Conservation (phyloP, 2,329 filamentous ascomycete species). For the Aspergillus viridinutans region DNA sequence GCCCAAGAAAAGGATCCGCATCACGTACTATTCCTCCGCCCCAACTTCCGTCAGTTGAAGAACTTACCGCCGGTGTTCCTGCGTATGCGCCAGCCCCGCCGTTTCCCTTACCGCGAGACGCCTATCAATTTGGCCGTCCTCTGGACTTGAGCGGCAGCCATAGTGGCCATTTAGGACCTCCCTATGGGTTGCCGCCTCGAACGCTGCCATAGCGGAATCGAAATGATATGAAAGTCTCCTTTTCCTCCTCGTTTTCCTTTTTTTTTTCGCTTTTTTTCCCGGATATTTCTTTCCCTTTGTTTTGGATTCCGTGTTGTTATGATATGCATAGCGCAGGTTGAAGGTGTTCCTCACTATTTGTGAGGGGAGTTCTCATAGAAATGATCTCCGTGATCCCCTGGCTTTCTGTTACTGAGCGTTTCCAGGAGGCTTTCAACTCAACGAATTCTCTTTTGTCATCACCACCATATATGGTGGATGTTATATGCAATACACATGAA, state of each 20-base stretch:
- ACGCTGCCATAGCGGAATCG: slow-evolving; percentile 29
- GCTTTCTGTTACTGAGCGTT: neutral
- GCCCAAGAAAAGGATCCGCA: slow-evolving; percentile 38
- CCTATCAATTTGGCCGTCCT: slow-evolving; percentile 30
- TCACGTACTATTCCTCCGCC: slow-evolving; percentile 33
- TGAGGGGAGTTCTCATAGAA: slow-evolving; percentile 27
- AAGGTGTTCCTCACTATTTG: slow-evolving; percentile 31
- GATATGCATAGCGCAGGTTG: slow-evolving; percentile 39
- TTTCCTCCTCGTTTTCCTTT: neutral
- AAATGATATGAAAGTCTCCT: slow-evolving; percentile 18
- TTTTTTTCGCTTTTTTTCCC: neutral
- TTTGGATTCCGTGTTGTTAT: slow-evolving; percentile 25
- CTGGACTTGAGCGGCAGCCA: slow-evolving; percentile 29
- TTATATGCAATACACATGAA: slow-evolving; percentile 5
- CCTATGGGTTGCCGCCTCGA: slow-evolving; percentile 32
- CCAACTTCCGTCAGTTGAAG: slow-evolving; percentile 44
- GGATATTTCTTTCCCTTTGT: slow-evolving; percentile 12
- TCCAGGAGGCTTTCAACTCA: neutral
- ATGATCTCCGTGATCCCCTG: slow-evolving; percentile 2
- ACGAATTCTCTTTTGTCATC: slow-evolving; percentile 9
- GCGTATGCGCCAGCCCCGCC: slow-evolving; percentile 39
- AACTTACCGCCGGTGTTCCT: slow-evolving; percentile 45
- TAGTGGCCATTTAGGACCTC: slow-evolving; percentile 28
- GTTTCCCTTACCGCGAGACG: slow-evolving; percentile 31
- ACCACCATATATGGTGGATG: slow-evolving; percentile 9